These are phyloP conservation scores for Lablab purpureus DNA, from an alignment of 306 rosid genomes.

Conservation along the genomic window DNA sequence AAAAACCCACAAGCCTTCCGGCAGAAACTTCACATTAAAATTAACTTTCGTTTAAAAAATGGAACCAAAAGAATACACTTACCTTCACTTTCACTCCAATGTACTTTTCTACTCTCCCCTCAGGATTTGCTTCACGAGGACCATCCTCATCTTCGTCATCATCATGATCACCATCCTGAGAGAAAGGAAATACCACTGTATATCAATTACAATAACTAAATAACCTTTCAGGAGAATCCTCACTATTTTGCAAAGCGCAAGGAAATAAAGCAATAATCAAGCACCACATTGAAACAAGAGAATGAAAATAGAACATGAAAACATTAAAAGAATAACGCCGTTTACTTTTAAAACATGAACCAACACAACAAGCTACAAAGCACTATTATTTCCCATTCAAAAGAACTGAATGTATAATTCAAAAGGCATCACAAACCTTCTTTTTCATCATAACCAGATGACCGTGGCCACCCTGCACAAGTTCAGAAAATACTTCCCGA, in stretches of 20 bases:
- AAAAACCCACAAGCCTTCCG: background rate
- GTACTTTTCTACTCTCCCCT: conserved; percentile 95
- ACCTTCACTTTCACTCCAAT: conserved; percentile 99
- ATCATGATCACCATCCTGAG: conserved; percentile 83
- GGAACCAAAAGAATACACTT: conserved; percentile 50
- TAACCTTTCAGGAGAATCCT: background rate
- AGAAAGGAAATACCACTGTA: conserved; percentile 34
- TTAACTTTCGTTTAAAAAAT: background rate
- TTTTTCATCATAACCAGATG: conserved; percentile 94
- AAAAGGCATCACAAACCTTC: conserved; percentile 65
- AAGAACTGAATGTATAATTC: conserved; percentile 31
- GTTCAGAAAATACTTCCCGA: conserved; percentile 96
- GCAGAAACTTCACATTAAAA: conserved; percentile 18
- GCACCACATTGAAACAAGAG: conserved; percentile 4
- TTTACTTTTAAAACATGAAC: background rate
- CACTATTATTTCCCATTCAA: conserved; percentile 15
- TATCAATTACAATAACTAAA: conserved; percentile 29
- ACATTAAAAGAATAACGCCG: background rate
- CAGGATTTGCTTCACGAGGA: conserved; percentile 82
- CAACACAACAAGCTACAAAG: conserved; percentile 22
- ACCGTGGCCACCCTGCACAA: conserved; percentile 94
- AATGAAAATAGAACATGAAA: conserved; percentile 12
- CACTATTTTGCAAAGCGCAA: conserved; percentile 28
- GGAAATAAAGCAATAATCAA: conserved; percentile 28
- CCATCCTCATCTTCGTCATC: conserved; percentile 91